These are phyloP conservation scores for Amaranthus palmeri DNA, from an alignment of 148 eudicot genomes.

Conservation along the genomic window DNA sequence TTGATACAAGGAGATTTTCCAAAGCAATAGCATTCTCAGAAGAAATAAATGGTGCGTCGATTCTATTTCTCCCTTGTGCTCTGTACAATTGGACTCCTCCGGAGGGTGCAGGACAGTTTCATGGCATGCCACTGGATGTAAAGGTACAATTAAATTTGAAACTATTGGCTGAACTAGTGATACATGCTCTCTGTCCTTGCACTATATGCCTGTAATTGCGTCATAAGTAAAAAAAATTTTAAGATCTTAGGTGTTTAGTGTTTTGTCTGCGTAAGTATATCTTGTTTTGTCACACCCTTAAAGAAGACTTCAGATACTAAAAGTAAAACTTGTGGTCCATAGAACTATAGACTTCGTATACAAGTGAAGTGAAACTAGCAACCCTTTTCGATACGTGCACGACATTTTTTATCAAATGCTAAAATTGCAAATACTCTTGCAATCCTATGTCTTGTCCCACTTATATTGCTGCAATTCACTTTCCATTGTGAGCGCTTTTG, in stretches of 20 bases:
- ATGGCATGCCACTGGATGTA: slow-evolving; percentile 96
- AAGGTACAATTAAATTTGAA: slow-evolving; percentile 43
- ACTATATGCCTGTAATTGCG: background rate
- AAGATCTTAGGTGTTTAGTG: too few relatives aligned
- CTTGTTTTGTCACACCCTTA: slow-evolving; percentile 1
- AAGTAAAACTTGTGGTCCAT: too few relatives aligned
- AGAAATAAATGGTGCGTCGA: slow-evolving; percentile 53
- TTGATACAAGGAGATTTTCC: slow-evolving; percentile 57
- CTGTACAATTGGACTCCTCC: slow-evolving; percentile 98
- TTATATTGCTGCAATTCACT: too few relatives aligned
- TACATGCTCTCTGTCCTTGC: background rate
- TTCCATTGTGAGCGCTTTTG: too few relatives aligned
- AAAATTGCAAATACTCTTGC: too few relatives aligned
- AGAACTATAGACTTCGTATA: too few relatives aligned
- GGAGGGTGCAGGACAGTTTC: slow-evolving; percentile 98
- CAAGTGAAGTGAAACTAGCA: too few relatives aligned
- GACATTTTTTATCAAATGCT: too few relatives aligned
- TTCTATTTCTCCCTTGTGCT: slow-evolving; percentile 84
- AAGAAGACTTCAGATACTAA: too few relatives aligned
- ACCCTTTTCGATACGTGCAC: too few relatives aligned
- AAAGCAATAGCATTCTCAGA: slow-evolving; percentile 53
- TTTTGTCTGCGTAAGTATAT: background rate
- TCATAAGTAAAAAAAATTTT: too few relatives aligned
- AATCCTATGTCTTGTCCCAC: too few relatives aligned
- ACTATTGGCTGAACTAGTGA: background rate